phyloP scores from a whole-genome alignment of 805 yeast genomes.

The Tetrapisispora arboricola region DNA sequence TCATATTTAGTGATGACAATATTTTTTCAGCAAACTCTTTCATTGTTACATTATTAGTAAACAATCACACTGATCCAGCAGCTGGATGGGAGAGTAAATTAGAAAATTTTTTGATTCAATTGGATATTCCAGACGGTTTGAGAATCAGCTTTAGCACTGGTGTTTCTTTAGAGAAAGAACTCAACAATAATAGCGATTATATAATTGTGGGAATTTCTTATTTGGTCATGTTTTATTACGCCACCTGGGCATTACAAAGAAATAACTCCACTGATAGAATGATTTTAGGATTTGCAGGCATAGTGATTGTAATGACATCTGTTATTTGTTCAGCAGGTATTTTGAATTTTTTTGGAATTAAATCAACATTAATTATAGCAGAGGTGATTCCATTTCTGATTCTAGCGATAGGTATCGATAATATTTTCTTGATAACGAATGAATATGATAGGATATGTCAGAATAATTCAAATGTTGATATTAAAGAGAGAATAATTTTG shows the following conservation, averaged over 20 bases:
- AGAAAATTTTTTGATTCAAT: constrained; percentile 40
- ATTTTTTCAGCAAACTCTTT: constrained; percentile 59
- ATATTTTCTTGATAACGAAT: constrained; percentile 76
- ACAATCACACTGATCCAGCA: constrained; percentile 40
- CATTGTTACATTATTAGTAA: constrained; percentile 61
- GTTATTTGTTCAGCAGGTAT: constrained; percentile 77
- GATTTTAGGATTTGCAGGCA: constrained; percentile 74
- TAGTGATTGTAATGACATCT: constrained; percentile 67
- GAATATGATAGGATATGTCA: constrained; percentile 53
- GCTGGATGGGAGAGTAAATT: constrained; percentile 61
- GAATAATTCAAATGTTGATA: constrained; percentile 35
- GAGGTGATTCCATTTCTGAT: constrained; percentile 93
- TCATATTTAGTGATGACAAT: constrained; percentile 56
- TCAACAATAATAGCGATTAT: constrained; percentile 71
- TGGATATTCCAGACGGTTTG: constrained; percentile 50
- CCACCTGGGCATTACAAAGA: constrained; percentile 56
- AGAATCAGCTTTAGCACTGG: constrained; percentile 71
- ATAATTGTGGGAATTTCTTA: constrained; percentile 65
- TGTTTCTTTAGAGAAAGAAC: constrained; percentile 72
- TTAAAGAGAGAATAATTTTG: constrained; percentile 50
- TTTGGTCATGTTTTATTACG: constrained; percentile 77
- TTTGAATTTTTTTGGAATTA: constrained; percentile 64
- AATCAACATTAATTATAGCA: constrained; percentile 85
- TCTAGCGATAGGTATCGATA: constrained; percentile 93
- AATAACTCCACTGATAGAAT: constrained; percentile 44